A percentile compares a stretch with the other conserved stretches of the same genome.
phyloP scores from a whole-genome alignment of 2,329 filamentous ascomycete species.

The Pestalotiopsis sp. region DNA sequence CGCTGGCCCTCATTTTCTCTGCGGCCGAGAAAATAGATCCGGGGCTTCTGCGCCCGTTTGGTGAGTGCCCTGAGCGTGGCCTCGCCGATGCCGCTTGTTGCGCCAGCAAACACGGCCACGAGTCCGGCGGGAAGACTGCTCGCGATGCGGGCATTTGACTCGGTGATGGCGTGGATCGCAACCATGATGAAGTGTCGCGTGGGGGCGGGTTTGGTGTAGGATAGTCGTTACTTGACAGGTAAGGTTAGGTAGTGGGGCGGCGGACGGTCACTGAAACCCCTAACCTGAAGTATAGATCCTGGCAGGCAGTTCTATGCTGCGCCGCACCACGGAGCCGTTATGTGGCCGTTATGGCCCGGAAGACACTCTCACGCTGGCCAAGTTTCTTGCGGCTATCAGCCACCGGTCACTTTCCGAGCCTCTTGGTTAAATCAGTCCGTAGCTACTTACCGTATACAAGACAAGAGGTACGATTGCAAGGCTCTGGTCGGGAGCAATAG shows the following conservation, averaged over 20 bases:
- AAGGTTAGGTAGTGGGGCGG: neutral
- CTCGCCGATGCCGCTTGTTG: conserved; percentile 58
- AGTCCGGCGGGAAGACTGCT: conserved; percentile 29
- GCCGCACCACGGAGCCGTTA: too few relatives aligned
- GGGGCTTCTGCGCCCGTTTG: conserved; percentile 39
- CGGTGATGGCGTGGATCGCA: conserved; percentile 27
- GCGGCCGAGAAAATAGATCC: conserved; percentile 55
- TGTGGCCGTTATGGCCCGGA: too few relatives aligned
- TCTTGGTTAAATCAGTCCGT: too few relatives aligned
- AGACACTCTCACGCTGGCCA: too few relatives aligned
- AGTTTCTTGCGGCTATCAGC: too few relatives aligned
- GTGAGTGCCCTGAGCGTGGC: conserved; percentile 49
- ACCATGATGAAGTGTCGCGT: conserved; percentile 16
- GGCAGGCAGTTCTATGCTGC: neutral
- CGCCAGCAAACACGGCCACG: conserved; percentile 55
- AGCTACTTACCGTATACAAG: too few relatives aligned
- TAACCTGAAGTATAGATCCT: neutral
- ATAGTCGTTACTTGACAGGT: neutral
- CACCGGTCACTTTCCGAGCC: too few relatives aligned
- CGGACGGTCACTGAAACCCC: neutral
- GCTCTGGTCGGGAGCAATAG: too few relatives aligned
- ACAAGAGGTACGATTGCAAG: too few relatives aligned
- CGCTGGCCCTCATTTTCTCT: conserved; percentile 37
- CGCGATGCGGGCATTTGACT: conserved; percentile 40
- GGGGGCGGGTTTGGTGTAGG: neutral